These are phyloP conservation scores for Carnegiea gigantea DNA, from an alignment of 179 eudicot genomes.

Conservation along the genomic window DNA sequence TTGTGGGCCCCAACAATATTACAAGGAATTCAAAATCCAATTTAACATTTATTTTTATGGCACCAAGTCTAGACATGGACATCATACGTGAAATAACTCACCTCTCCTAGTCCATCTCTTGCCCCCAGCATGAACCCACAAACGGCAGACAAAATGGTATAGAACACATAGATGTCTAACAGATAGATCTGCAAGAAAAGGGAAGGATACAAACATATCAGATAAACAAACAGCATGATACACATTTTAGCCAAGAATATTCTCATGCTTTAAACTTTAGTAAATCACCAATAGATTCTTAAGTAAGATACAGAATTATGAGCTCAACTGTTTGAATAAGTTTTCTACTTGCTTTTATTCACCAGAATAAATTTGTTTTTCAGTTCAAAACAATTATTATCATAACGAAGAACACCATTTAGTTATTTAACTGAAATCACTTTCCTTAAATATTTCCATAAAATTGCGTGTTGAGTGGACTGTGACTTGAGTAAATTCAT, in stretches of 20 bases:
- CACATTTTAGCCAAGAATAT: neutral
- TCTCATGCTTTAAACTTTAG: neutral
- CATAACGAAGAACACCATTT: neutral
- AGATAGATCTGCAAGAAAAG: conserved; percentile 74
- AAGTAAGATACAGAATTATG: no score
- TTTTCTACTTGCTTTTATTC: neutral
- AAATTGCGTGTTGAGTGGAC: neutral
- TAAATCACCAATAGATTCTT: neutral
- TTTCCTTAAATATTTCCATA: neutral
- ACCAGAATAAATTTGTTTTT: neutral
- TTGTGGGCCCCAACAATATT: neutral
- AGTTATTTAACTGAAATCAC: neutral
- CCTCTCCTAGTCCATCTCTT: conserved; percentile 98
- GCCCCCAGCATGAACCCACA: conserved; percentile 96
- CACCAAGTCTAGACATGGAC: neutral
- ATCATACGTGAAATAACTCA: conserved; percentile 32
- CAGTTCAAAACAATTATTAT: neutral
- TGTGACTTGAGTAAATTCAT: neutral
- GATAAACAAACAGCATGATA: neutral
- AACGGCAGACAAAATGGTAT: conserved; percentile 88
- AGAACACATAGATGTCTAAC: conserved; percentile 70
- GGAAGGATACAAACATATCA: neutral
- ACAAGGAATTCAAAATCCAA: neutral
- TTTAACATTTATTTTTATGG: neutral
- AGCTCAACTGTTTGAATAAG: neutral